phyloP scores from a whole-genome alignment of 805 yeast genomes.

The Metschnikowia drakensbergensis region DNA sequence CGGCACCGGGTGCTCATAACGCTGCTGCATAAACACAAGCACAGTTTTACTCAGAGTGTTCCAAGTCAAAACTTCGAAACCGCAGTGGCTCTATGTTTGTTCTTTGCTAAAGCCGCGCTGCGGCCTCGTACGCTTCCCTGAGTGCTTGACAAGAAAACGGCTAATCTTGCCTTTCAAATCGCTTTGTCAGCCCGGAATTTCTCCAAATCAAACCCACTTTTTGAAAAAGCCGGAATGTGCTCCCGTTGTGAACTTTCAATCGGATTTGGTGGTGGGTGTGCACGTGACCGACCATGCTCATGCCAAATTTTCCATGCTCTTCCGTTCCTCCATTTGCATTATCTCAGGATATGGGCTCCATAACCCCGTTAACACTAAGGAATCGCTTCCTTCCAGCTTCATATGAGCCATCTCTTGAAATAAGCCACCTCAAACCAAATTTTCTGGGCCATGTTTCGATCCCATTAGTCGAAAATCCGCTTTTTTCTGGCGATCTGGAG shows the following conservation, averaged over 20 bases:
- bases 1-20: too few relatives aligned
- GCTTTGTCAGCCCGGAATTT: not conserved
- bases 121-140: not conserved
- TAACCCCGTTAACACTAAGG: slow-evolving; percentile 21
- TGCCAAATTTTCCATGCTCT: not conserved
- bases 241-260: not conserved
- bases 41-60: not conserved
- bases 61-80: not conserved
- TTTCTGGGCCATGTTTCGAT: slow-evolving; percentile 42
- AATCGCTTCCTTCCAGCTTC: slow-evolving; percentile 35
- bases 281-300: slow-evolving; percentile 3
- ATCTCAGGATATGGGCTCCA: not conserved
- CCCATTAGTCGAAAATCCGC: slow-evolving; percentile 25
- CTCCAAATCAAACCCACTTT: too few relatives aligned
- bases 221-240: not conserved
- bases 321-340: not conserved
- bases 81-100: not conserved
- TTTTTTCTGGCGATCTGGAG: slow-evolving; percentile 8
- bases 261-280: not conserved
- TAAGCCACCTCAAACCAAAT: slow-evolving; percentile 45
- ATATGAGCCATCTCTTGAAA: slow-evolving; percentile 36
- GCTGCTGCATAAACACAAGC: too few relatives aligned
- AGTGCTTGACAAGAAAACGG: not conserved
- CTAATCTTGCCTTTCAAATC: not conserved
- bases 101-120: not conserved